Percentiles rank a stretch among this genome's conserved stretches.
phyloP scores from a whole-genome alignment of 352 stramenopile genomes.

The Pythium graminicola region DNA sequence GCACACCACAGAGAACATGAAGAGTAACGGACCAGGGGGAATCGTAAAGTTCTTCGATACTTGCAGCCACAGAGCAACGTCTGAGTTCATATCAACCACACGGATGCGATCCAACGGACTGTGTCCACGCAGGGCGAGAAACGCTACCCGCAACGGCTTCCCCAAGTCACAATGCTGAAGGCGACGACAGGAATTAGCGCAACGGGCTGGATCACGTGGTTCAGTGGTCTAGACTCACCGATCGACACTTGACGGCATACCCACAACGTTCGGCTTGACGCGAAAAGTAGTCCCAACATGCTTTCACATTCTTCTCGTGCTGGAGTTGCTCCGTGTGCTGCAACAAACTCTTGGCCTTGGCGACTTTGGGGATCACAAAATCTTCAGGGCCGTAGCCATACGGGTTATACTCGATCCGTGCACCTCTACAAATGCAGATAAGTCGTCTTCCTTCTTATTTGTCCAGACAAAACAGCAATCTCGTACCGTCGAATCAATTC shows the following conservation, averaged over 20 bases:
- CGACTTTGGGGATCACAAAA: slow-evolving; percentile 77
- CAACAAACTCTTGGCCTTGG: slow-evolving; percentile 70
- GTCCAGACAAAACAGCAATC: not conserved
- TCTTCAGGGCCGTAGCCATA: slow-evolving; percentile 84
- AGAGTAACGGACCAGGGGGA: slow-evolving; percentile 37
- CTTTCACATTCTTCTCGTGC: slow-evolving; percentile 73
- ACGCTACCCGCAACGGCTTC: slow-evolving; percentile 72
- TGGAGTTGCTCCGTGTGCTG: slow-evolving; percentile 84
- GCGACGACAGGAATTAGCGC: too few relatives aligned
- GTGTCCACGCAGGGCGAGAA: slow-evolving; percentile 61
- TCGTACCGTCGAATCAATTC: slow-evolving; percentile 65
- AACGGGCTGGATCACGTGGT: too few relatives aligned
- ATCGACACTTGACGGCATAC: slow-evolving; percentile 69
- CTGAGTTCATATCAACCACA: slow-evolving; percentile 81
- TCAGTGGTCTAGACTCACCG: slow-evolving; percentile 40
- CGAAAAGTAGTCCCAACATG: slow-evolving; percentile 71
- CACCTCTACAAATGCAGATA: slow-evolving; percentile 28
- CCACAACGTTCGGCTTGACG: slow-evolving; percentile 58
- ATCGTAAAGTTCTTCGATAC: slow-evolving; percentile 80
- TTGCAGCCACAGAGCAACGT: slow-evolving; percentile 76
- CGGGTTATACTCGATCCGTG: slow-evolving; percentile 68
- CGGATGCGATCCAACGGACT: slow-evolving; percentile 74
- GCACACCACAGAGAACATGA: too few relatives aligned
- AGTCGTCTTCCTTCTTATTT: not conserved
- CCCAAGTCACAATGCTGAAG: slow-evolving; percentile 69